A percentile compares a stretch with the other conserved stretches of the same genome.
phyloP scores from a whole-genome alignment of 2,329 filamentous ascomycete species.

The Cercospora sp. region DNA sequence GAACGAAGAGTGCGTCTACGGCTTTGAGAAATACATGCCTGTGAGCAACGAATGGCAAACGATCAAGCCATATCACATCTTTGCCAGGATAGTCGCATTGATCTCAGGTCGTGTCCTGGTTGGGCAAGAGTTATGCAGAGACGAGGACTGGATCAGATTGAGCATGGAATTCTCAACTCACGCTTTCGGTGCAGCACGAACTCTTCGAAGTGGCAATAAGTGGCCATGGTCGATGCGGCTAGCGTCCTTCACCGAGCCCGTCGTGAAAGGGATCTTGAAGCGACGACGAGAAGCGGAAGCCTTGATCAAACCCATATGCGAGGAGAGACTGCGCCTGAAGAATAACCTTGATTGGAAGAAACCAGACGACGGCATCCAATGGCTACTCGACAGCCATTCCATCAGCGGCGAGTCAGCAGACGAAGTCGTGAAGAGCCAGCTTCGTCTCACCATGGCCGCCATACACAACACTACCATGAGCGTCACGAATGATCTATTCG shows the following conservation, averaged over 20 bases:
- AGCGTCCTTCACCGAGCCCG: conserved; percentile 16
- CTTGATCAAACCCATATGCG: conserved; percentile 16
- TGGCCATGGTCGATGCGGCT: conserved; percentile 20
- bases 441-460: conserved; percentile 22
- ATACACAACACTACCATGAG: conserved; percentile 25
- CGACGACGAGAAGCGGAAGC: conserved; percentile 18
- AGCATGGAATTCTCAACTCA: conserved; percentile 21
- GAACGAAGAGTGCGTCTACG: conserved; percentile 21
- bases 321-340: conserved; percentile 8
- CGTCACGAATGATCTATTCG: conserved; percentile 21
- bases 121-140: conserved; percentile 15
- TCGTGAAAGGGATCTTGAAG: conserved; percentile 14
- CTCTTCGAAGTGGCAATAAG: conserved; percentile 17
- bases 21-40: conserved; percentile 18
- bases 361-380: conserved; percentile 21
- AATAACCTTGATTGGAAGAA: conserved; percentile 12
- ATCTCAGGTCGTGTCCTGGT: conserved; percentile 24
- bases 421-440: conserved; percentile 17
- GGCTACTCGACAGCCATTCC: conserved; percentile 20
- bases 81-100: conserved; percentile 18
- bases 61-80: conserved; percentile 18
- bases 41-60: conserved; percentile 10
- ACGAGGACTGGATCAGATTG: conserved; percentile 20
- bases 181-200: conserved; percentile 19
- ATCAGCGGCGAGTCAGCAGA: conserved; percentile 14